These are phyloP conservation scores for Alternaria ethzedia DNA, from an alignment of 2,329 filamentous ascomycete genomes.

Conservation along the genomic window DNA sequence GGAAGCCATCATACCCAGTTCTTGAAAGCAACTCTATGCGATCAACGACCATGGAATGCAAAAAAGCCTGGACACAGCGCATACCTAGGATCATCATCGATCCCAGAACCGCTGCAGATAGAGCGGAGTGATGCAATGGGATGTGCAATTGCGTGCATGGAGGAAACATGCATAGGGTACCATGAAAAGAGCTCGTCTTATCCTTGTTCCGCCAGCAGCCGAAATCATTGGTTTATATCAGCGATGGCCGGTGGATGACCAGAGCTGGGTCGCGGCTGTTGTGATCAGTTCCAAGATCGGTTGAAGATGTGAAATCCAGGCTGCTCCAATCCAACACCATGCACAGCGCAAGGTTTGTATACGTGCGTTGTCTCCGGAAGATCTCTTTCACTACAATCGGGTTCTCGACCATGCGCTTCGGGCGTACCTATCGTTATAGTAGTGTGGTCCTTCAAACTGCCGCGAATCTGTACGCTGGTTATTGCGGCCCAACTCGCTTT, in stretches of 20 bases:
- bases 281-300: neutral
- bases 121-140: slow-evolving; percentile 13
- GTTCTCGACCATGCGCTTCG: neutral
- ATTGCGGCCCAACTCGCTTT: slow-evolving; percentile 13
- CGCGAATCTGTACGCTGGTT: neutral
- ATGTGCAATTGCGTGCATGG: slow-evolving; percentile 18
- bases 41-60: neutral
- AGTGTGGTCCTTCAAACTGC: neutral
- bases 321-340: neutral
- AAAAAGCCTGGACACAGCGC: neutral
- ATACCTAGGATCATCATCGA: neutral
- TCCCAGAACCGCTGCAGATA: neutral
- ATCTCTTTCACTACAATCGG: neutral
- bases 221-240: neutral
- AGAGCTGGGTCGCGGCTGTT: neutral
- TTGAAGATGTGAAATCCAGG: neutral
- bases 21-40: neutral
- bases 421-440: neutral
- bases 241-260: neutral
- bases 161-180: slow-evolving; percentile 4
- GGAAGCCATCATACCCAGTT: neutral
- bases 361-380: neutral
- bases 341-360: neutral
- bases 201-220: neutral
- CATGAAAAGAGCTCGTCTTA: neutral